Evolutionary conservation across 2,329 filamentous ascomycete genomes (phyloP).

Genomic region (Truncatella angustata): DNA sequence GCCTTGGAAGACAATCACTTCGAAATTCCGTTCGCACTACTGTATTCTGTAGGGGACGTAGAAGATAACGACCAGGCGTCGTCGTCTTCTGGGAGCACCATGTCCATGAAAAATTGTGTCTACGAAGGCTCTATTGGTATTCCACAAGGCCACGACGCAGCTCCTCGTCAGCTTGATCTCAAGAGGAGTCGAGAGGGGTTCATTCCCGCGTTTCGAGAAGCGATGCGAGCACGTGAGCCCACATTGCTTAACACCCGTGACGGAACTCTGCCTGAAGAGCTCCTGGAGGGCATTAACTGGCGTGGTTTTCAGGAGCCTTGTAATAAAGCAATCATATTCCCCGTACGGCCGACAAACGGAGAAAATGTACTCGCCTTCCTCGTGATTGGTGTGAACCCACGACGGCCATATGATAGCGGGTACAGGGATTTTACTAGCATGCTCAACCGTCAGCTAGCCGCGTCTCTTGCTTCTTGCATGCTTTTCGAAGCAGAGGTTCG

Average conservation of each 20-base stretch:
- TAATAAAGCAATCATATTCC: conserved; percentile 56
- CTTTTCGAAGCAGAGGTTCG: conserved; percentile 64
- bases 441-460: conserved; percentile 50
- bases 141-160: conserved; percentile 30
- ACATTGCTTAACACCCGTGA: conserved; percentile 28
- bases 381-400: conserved; percentile 60
- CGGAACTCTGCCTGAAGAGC: conserved; percentile 48
- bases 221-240: conserved; percentile 34
- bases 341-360: conserved; percentile 57
- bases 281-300: conserved; percentile 53
- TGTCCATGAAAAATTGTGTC: conserved; percentile 34
- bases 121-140: conserved; percentile 34
- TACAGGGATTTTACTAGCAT: conserved; percentile 56
- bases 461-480: conserved; percentile 62
- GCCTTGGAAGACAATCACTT: conserved; percentile 32
- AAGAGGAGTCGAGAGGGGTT: conserved; percentile 33
- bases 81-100: conserved; percentile 31
- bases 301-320: conserved; percentile 56
- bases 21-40: conserved; percentile 39
- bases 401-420: conserved; percentile 62
- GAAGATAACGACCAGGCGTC: conserved; percentile 35
- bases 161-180: conserved; percentile 32
- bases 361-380: conserved; percentile 61
- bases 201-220: conserved; percentile 34
- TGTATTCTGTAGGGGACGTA: conserved; percentile 38